Evolutionary conservation across 495 filamentous ascomycete species (phyloP).

Genomic region (Baudoinia panamericana): DNA sequence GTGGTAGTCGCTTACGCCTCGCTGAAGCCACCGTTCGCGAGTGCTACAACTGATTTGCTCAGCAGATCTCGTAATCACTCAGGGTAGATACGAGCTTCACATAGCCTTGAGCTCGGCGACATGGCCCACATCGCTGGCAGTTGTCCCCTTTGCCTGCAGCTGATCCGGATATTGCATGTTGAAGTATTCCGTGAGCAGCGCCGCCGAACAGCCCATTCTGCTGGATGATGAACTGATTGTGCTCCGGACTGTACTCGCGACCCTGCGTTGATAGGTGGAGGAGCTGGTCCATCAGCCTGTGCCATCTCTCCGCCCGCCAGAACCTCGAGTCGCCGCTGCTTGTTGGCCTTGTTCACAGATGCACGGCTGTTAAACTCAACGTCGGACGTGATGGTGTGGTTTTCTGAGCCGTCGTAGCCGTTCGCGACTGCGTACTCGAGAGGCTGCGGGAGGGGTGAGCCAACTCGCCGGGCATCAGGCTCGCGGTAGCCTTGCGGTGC

Average conservation of each 20-base stretch:
- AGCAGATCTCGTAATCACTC: too few relatives aligned
- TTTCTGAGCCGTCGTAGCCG: neutral
- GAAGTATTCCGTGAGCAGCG: neutral
- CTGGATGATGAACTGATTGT: neutral
- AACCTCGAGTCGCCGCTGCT: neutral
- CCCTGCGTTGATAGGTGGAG: neutral
- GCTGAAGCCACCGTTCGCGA: neutral
- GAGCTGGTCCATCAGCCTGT: neutral
- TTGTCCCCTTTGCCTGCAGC: neutral
- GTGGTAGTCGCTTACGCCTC: too few relatives aligned
- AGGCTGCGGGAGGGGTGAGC: neutral
- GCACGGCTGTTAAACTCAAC: neutral
- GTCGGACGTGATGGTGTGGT: neutral
- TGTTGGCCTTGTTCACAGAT: slow-evolving; percentile 1
- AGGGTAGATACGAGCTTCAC: neutral
- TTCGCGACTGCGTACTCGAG: neutral
- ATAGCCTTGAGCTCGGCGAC: neutral
- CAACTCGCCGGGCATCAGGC: too few relatives aligned
- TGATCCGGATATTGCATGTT: neutral
- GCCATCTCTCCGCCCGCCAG: neutral
- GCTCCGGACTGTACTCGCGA: neutral
- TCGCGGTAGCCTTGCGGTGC: too few relatives aligned
- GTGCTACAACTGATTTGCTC: neutral
- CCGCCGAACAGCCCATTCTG: neutral
- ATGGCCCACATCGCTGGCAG: neutral